Base-by-base conservation (phyloP, 179 eudicot species). In the Drosera spatulata region DNA sequence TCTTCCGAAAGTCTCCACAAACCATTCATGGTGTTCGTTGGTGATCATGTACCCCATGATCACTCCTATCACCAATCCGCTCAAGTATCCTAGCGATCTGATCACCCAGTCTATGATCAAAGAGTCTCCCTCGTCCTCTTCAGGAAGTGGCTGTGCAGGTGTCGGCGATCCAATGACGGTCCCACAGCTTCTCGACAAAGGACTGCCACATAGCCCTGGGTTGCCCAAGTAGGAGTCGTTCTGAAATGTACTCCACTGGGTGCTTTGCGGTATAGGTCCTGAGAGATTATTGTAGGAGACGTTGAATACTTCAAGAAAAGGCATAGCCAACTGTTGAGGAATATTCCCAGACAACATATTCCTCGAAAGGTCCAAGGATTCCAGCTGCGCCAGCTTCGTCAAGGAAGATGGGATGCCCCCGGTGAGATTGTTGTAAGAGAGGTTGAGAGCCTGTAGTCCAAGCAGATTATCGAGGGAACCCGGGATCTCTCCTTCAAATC, bases 231-330 rank as follows among this genome's bases (percentile, higher is more conserved):
- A 79, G 0, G 82, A 77, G 48, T 37, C 62, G 33, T 60, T 72
- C 6, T 69, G 56, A 63, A 82, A 82, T 10, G 80, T 79, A 58
- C 50, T 46, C 49, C 79, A 70, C 51, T 78, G 82, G n/a, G 39
- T 37, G 3, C 76, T 79, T 37, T 51, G 53, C 3, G 81, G 84
- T 56, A 80, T 66, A 2, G 15, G 59, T 4, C 84, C 84, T 1
- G 2, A 50, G 7, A 80, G 81, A 53, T 45, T 55, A 56, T 80
- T 80, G 10, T 53, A 39, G 0, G 80, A 79, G 5, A 76, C 61
- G 37, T 79, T 63, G 22, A 79, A 76, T 5, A 65, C 13, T 44
- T 62, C 66, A 2, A 79, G 74, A 7, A 59, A 71, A 4, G 41
- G 61, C 1, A 76, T 41, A 1, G 41, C 55, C 4, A 60, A 14